Conservation (phyloP, 2,329 filamentous ascomycete species). For the Daldinia sp. region DNA sequence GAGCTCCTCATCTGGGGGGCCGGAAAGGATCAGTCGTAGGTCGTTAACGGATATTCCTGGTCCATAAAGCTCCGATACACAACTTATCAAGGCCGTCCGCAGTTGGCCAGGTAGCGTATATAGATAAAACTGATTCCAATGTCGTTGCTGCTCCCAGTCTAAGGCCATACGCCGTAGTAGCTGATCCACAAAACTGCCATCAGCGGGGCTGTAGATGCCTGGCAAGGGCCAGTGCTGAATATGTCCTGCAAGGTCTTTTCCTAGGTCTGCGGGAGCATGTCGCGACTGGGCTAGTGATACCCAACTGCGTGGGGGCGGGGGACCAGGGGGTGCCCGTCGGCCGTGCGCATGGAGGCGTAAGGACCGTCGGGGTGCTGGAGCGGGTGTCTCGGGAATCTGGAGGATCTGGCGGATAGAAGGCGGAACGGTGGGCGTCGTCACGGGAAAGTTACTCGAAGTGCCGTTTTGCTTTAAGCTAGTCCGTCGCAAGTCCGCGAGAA, state of each 20-base stretch:
- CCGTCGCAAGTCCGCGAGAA: constrained; percentile 69
- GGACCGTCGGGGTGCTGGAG: constrained; percentile 62
- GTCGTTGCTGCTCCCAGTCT: constrained; percentile 67
- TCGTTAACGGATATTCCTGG: constrained; percentile 64
- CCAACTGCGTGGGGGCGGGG: constrained; percentile 71
- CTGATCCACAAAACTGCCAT: constrained; percentile 64
- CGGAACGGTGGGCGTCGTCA: constrained; percentile 65
- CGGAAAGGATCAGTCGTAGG: constrained; percentile 56
- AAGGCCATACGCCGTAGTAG: constrained; percentile 63
- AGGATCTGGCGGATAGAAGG: constrained; percentile 70
- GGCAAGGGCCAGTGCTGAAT: constrained; percentile 56
- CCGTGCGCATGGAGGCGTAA: constrained; percentile 61
- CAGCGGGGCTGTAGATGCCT: constrained; percentile 58
- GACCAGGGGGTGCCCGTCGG: constrained; percentile 67
- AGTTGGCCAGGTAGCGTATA: constrained; percentile 66
- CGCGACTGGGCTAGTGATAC: constrained; percentile 53
- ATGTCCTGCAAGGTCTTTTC: constrained; percentile 24
- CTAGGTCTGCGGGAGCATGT: constrained; percentile 46
- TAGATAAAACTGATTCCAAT: constrained; percentile 69
- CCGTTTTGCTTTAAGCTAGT: constrained; percentile 52
- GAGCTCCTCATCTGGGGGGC: constrained; percentile 49
- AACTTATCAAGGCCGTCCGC: constrained; percentile 64
- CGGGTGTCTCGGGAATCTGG: constrained; percentile 68
- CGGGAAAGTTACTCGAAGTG: constrained; percentile 49
- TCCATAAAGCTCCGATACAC: constrained; percentile 60